Evolutionary conservation across 805 yeast species (phyloP).

Genomic region (Candida vaughaniae): DNA sequence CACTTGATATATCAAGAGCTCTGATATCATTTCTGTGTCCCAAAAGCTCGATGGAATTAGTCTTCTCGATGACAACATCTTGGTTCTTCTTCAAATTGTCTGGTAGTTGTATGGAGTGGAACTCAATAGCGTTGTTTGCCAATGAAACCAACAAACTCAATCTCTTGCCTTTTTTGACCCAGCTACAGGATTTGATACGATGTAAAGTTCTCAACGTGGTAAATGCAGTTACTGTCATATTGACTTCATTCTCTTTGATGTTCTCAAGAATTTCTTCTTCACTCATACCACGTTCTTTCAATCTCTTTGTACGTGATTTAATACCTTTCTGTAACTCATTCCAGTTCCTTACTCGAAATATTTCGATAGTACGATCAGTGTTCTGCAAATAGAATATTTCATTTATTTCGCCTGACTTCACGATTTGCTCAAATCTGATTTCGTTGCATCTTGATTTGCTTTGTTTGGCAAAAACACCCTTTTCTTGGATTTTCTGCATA

Average conservation of each 20-base stretch:
- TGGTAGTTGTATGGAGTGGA: slow-evolving; percentile 56
- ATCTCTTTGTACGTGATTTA: slow-evolving; percentile 72
- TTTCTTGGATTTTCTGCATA: slow-evolving; percentile 47
- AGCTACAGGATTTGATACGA: slow-evolving; percentile 64
- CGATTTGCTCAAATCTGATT: slow-evolving; percentile 46
- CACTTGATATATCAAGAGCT: slow-evolving; percentile 77
- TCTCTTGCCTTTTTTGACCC: slow-evolving; percentile 53
- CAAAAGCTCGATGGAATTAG: slow-evolving; percentile 61
- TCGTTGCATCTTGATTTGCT: slow-evolving; percentile 70
- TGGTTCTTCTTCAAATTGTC: slow-evolving; percentile 53
- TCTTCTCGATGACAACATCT: slow-evolving; percentile 45
- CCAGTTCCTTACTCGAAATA: slow-evolving; percentile 70
- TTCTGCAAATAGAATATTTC: slow-evolving; percentile 71
- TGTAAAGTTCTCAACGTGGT: slow-evolving; percentile 63
- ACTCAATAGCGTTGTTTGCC: slow-evolving; percentile 73
- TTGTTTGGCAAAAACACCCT: slow-evolving; percentile 71
- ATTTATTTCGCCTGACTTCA: slow-evolving; percentile 28
- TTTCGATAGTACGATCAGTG: slow-evolving; percentile 75
- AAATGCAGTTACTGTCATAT: slow-evolving; percentile 65
- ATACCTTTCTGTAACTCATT: slow-evolving; percentile 80
- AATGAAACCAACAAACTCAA: slow-evolving; percentile 65
- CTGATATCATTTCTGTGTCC: slow-evolving; percentile 94
- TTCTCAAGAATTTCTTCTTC: slow-evolving; percentile 53
- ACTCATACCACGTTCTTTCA: slow-evolving; percentile 64
- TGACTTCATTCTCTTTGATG: slow-evolving; percentile 46